Evolutionary conservation across 2,329 filamentous ascomycete genomes (phyloP), one percentile per base, ranked within the genome.

Genomic region (Arthrobotrys conoides): DNA sequence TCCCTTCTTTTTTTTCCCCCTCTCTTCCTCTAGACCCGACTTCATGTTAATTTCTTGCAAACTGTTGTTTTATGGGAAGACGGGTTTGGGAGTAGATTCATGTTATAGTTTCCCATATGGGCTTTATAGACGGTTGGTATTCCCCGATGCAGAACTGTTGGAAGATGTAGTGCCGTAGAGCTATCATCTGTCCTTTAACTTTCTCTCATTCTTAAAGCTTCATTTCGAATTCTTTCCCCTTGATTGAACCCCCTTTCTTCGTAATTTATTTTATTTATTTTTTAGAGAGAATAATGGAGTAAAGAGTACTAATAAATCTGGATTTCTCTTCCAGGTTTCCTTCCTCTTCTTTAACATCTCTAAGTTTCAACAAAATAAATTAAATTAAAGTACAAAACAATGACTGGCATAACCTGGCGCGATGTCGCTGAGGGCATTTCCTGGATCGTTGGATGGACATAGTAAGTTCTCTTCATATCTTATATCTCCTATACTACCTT

Each of bases 401-500:
- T n/a, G 46, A 63, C 27, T 6, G 22, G 36, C 4, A 24, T 55
- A 27, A 75, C 64, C 27, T 51, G 69, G 59, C 69, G 76, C 46
- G 49, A 51, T 3, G 51, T 67, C 64, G 70, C 70, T 12, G 22
- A 75, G 24, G 41, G 9, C 27, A 27, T 79, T 10, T 79, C 76
- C 20, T 79, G 76, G 76, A 14, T 65, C 59, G 70, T 92, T 81
- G 92, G 92, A 84, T 94, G 92, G 91, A 85, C 91, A 83, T 94
- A 94, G 86, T 87, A 84, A 81, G 85, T 82, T 18, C 27, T 30
- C 6, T 30, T 30, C 3, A 6, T 30, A 30, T 30, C 27, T 6
- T 30, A 30, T 30, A 30, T 30, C 3, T 30, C n/a, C n/a, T 30
- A 30, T 30, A 3, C 27, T 30, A 30, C 27, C 27, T 30, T 6